Conservation (phyloP, 2,329 filamentous ascomycete genomes). For the Fusarium keratoplasticum region DNA sequence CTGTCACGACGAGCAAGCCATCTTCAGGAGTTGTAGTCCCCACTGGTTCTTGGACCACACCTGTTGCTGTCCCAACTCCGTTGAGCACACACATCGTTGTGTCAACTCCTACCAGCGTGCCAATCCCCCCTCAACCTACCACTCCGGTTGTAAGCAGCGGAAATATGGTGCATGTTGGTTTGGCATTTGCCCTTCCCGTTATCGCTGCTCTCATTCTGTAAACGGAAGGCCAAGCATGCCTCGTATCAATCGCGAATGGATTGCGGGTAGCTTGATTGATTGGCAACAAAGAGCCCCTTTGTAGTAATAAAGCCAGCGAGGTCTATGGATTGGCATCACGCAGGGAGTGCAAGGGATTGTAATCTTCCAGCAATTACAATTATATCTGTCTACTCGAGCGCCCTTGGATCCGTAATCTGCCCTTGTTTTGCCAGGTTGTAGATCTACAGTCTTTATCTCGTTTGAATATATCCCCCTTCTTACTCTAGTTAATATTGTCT, state of each 20-base stretch:
- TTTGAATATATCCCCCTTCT: not conserved
- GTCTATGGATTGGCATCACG: not conserved
- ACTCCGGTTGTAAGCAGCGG: slow-evolving; percentile 24
- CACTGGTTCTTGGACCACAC: slow-evolving; percentile 12
- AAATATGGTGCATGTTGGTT: slow-evolving; percentile 16
- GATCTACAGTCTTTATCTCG: not conserved
- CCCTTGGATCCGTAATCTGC: not conserved
- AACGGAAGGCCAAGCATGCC: not conserved
- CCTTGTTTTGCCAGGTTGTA: not conserved
- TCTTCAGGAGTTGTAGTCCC: slow-evolving; percentile 13
- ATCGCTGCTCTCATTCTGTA: slow-evolving; percentile 29
- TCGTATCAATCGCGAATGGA: not conserved
- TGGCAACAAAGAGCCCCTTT: not conserved
- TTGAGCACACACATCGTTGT: not conserved
- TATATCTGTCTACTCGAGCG: not conserved
- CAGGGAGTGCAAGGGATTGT: not conserved
- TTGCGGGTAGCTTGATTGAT: not conserved
- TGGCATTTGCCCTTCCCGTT: slow-evolving; percentile 27
- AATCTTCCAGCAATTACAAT: not conserved
- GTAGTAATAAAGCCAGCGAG: not conserved
- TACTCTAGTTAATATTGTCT: not conserved
- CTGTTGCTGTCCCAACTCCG: slow-evolving; percentile 8
- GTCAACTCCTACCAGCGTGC: slow-evolving; percentile 1
- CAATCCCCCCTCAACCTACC: slow-evolving; percentile 1
- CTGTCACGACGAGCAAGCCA: slow-evolving; percentile 9